A percentile compares a stretch with the other conserved stretches of the same genome.
Conservation (phyloP, 768 basidiomycete genomes). For the Gautieria morchelliformis region DNA sequence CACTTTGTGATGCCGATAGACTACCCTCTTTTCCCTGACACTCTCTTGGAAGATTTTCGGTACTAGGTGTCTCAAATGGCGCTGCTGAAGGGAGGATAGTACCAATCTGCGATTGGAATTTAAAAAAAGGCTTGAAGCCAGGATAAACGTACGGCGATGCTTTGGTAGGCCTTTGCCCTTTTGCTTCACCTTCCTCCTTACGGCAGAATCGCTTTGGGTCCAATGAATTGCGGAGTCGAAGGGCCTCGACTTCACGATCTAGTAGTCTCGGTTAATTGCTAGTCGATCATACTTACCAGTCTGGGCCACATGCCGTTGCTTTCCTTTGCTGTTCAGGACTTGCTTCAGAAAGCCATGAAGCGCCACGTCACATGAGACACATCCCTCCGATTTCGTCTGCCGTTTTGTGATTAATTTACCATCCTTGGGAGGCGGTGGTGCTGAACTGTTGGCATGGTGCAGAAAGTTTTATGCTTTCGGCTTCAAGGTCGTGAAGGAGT, state of each 20-base stretch:
- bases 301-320: slow-evolving; percentile 65
- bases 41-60: slow-evolving; percentile 64
- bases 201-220: slow-evolving; percentile 90
- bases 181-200: slow-evolving; percentile 79
- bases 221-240: slow-evolving; percentile 77
- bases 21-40: too few species aligned
- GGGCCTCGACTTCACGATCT: slow-evolving; percentile 83
- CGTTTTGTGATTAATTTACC: slow-evolving; percentile 66
- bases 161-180: slow-evolving; percentile 78
- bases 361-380: background rate
- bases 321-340: slow-evolving; percentile 43
- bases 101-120: slow-evolving; percentile 47
- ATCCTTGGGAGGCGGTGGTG: slow-evolving; percentile 54
- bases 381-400: slow-evolving; percentile 30
- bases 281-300: slow-evolving; percentile 91
- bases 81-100: slow-evolving; percentile 61
- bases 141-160: slow-evolving; percentile 55
- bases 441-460: slow-evolving; percentile 47
- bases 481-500: slow-evolving; percentile 51
- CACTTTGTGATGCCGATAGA: too few species aligned
- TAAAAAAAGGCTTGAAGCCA: slow-evolving; percentile 1
- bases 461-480: slow-evolving; percentile 41
- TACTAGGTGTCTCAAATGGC: slow-evolving; percentile 61
- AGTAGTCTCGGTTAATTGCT: slow-evolving; percentile 68
- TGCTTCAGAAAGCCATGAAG: background rate